Evolutionary conservation across 371 early-diverging fungal species (phyloP), one percentile per base, ranked within the genome.

Genomic region (Apophysomyces ossiformis): DNA sequence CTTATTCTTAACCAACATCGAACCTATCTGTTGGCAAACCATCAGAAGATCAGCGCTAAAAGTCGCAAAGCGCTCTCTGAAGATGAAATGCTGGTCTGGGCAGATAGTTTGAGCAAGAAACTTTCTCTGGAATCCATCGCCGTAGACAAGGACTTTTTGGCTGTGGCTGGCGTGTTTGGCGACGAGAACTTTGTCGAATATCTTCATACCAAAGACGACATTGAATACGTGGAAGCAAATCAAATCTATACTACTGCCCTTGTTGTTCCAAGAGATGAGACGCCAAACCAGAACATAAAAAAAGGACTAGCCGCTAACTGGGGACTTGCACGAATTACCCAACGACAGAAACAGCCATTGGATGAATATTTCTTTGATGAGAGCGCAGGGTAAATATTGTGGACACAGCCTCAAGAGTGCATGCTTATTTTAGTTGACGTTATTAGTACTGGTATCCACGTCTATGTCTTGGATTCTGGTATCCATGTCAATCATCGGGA

Each of bases 401-500:
- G 4, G 6, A 50, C 8, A 21, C 5, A 50, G 21, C 21, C 54
- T 5, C 18, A n/a, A 2, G 13, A 47, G 21, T 7, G 0, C 2
- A 26, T 26, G 32, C 32, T 26, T 2, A 26, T 50, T n/a, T 50
- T 50, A 4, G 2, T 8, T 50, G 21, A 21, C 9, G n/a, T 21
- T 16, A 21, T 21, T 50, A 70, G 70, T n/a, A 35, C 54, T 9
- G 72, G 68, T 7, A 37, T 71, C 21, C 61, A 71, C 37, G 68
- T 68, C 18, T 71, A 60, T 65, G 68, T 71, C 1, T 54, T 71
- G 32, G 72, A 71, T 56, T 60, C 93, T 6, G 93, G 95, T 35
- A 80, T 95, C 39, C 84, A 86, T 72, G 70, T 82, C 44, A 71
- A 78, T 4, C 95, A 95, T 66, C 74, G 67, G 0, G 95, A 95